phyloP scores from a whole-genome alignment of 129 eudicot genomes.

The Artemisia annua region DNA sequence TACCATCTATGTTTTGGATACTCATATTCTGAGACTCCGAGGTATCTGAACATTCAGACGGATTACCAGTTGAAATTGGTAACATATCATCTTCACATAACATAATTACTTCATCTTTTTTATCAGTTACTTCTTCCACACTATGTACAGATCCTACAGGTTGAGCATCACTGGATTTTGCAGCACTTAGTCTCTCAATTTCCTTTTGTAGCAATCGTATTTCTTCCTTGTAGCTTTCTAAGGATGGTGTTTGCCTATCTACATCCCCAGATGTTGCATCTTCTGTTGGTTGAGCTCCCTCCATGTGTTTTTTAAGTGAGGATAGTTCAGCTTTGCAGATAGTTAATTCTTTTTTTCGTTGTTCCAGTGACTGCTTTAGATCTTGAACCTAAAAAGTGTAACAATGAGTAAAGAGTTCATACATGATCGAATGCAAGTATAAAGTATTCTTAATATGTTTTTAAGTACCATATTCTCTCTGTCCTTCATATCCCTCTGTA shows the following conservation, averaged over 20 bases:
- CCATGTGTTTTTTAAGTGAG: conserved; percentile 74
- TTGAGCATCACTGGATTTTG: conserved; percentile 26
- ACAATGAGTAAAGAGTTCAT: conserved; percentile 10
- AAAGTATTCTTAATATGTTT: conserved; percentile 20
- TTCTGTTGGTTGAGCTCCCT: conserved; percentile 55
- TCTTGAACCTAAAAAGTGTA: conserved; percentile 52
- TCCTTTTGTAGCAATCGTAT: conserved; percentile 47
- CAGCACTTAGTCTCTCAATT: conserved; percentile 48
- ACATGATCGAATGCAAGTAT: conserved; percentile 18
- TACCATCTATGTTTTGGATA: conserved; percentile 31
- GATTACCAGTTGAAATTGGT: conserved; percentile 35
- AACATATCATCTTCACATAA: conserved; percentile 35
- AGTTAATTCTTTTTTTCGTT: conserved; percentile 68
- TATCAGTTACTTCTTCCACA: conserved; percentile 32
- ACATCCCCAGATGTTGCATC: conserved; percentile 30
- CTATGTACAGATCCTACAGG: conserved; percentile 37
- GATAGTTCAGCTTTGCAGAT: conserved; percentile 85
- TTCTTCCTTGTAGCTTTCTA: conserved; percentile 53
- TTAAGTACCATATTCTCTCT: conserved; percentile 65
- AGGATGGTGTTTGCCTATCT: conserved; percentile 41
- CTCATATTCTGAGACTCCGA: conserved; percentile 27
- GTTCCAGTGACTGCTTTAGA: conserved; percentile 62
- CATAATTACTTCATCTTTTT: conserved; percentile 39
- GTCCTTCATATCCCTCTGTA: conserved; percentile 79
- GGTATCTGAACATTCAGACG: conserved; percentile 31